Conservation (phyloP, 768 basidiomycete genomes). For the Suillus discolor region DNA sequence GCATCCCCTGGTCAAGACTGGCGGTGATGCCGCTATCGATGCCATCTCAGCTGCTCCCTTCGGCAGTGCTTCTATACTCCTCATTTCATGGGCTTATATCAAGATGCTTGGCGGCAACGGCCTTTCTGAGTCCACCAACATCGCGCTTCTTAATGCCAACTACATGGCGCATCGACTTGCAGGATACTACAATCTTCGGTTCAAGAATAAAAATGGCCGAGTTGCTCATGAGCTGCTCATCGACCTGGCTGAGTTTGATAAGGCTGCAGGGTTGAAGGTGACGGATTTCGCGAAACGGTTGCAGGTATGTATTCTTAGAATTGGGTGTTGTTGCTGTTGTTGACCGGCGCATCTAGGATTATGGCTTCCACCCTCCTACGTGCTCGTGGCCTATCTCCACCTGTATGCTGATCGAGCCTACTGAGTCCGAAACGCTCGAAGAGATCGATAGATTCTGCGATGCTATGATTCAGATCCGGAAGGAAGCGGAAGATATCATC, state of each 20-base stretch:
- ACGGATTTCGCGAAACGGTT: conserved; percentile 96
- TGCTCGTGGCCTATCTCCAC: conserved; percentile 98
- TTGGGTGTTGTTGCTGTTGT: neutral
- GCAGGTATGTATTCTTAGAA: conserved; percentile 53
- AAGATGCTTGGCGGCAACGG: conserved; percentile 99
- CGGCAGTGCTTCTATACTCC: conserved; percentile 91
- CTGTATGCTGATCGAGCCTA: conserved; percentile 97
- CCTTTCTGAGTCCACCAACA: conserved; percentile 79
- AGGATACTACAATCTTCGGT: conserved; percentile 83
- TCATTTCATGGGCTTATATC: conserved; percentile 99
- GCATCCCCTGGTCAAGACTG: conserved; percentile 73
- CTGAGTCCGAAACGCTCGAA: conserved; percentile 92
- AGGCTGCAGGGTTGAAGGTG: conserved; percentile 86
- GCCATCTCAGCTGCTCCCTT: conserved; percentile 92
- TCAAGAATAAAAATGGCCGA: conserved; percentile 86
- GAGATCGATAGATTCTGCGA: conserved; percentile 98
- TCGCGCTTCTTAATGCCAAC: conserved; percentile 93
- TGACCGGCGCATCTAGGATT: conserved; percentile 54
- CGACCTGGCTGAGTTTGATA: conserved; percentile 95
- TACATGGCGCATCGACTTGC: conserved; percentile 93
- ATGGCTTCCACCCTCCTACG: conserved; percentile 95
- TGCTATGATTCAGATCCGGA: conserved; percentile 95
- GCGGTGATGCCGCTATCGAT: conserved; percentile 72
- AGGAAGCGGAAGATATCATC: conserved; percentile 87
- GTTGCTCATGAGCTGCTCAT: conserved; percentile 97